Percentiles rank a stretch among this genome's conserved stretches.
phyloP scores from a whole-genome alignment of 495 filamentous ascomycete species.

The Articulospora tetracladia region DNA sequence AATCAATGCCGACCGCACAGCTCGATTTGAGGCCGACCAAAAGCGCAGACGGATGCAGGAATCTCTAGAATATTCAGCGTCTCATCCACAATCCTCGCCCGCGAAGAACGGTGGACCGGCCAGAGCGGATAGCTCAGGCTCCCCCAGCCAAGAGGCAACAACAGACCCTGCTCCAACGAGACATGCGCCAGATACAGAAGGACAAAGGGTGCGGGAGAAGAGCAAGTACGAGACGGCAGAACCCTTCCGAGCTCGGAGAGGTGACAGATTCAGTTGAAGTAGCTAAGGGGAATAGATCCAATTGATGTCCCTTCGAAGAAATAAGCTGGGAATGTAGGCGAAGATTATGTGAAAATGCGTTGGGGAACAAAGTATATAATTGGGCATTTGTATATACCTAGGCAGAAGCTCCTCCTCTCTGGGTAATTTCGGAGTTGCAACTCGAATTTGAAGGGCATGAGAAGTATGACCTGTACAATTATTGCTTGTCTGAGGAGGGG shows the following conservation, averaged over 20 bases:
- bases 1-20: slow-evolving; percentile 82
- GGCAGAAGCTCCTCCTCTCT: slow-evolving; percentile 7
- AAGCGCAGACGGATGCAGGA: slow-evolving; percentile 59
- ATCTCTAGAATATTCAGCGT: slow-evolving; percentile 53
- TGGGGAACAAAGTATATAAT: background rate
- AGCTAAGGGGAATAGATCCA: background rate
- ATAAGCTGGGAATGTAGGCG: background rate
- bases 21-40: slow-evolving; percentile 63
- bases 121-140: slow-evolving; percentile 57
- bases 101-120: slow-evolving; percentile 35
- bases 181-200: slow-evolving; percentile 73
- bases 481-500: background rate
- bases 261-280: slow-evolving; percentile 73
- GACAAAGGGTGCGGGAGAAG: slow-evolving; percentile 67
- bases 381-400: background rate
- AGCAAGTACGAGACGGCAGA: slow-evolving; percentile 83
- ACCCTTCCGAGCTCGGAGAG: slow-evolving; percentile 70
- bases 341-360: background rate
- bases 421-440: slow-evolving; percentile 1
- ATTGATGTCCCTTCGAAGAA: background rate
- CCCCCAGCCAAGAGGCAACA: slow-evolving; percentile 75
- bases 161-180: slow-evolving; percentile 83
- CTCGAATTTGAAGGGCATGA: background rate
- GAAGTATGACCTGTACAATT: too few relatives aligned
- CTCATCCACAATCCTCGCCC: slow-evolving; percentile 26